Evolutionary conservation across 2,329 filamentous ascomycete genomes (phyloP).

Genomic region (Ophiostoma novo-ulmi): DNA sequence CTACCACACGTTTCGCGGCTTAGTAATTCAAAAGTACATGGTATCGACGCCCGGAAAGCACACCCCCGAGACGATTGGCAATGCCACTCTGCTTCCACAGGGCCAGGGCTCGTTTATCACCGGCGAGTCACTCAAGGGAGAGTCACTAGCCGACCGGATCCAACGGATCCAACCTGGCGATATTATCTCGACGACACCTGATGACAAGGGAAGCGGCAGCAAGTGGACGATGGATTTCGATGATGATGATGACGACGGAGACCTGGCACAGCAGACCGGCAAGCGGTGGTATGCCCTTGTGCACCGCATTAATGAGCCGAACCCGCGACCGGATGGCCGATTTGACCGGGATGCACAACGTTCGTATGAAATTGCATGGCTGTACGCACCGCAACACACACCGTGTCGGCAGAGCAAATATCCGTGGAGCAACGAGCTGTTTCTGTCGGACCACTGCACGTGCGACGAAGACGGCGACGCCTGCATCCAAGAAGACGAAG

Average conservation of each 20-base stretch:
- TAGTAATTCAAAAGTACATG: constrained; percentile 55
- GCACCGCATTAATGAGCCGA: constrained; percentile 45
- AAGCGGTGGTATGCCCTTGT: constrained; percentile 67
- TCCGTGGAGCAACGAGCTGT: constrained; percentile 66
- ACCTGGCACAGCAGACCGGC: constrained; percentile 27
- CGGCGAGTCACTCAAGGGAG: background rate
- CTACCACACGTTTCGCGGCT: constrained; percentile 56
- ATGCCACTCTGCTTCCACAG: constrained; percentile 13
- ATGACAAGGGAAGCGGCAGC: constrained; percentile 44
- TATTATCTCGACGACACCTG: constrained; percentile 45
- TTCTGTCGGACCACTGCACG: constrained; percentile 70
- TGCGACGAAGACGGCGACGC: constrained; percentile 44
- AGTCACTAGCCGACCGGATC: constrained; percentile 19
- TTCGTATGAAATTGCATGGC: constrained; percentile 63
- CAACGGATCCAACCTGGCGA: constrained; percentile 42
- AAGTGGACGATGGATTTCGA: constrained; percentile 48
- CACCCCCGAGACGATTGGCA: background rate
- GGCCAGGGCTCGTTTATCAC: constrained; percentile 15
- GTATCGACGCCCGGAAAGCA: constrained; percentile 39
- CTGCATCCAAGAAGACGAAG: constrained; percentile 49
- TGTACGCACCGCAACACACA: constrained; percentile 68
- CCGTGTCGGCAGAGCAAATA: constrained; percentile 64
- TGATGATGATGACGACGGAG: background rate
- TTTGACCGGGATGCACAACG: constrained; percentile 24
- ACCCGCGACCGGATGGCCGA: constrained; percentile 30